A percentile compares a stretch with the other conserved stretches of the same genome.
Conservation (phyloP, 140 eudicot species). For the Ambrosia hybrid region DNA sequence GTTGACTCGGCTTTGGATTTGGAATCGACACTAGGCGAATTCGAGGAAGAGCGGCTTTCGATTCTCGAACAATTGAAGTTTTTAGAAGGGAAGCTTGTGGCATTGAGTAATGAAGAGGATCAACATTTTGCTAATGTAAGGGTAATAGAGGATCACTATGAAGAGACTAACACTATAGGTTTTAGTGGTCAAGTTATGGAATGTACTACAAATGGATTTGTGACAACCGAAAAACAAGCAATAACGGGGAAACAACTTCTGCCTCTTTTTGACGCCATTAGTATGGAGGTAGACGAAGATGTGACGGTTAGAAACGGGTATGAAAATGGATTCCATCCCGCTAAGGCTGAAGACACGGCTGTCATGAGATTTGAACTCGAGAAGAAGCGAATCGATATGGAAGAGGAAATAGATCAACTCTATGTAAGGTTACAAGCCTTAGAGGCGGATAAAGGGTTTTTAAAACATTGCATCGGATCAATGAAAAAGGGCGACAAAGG, state of each 20-base stretch:
- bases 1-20: slow-evolving; percentile 50
- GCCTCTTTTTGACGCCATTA: slow-evolving; percentile 69
- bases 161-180: slow-evolving; percentile 36
- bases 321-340: slow-evolving; percentile 38
- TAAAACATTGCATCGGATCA: slow-evolving; percentile 84
- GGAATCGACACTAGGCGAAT: slow-evolving; percentile 63
- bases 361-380: slow-evolving; percentile 58
- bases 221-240: not conserved
- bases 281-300: slow-evolving; percentile 43
- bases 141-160: slow-evolving; percentile 41
- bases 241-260: slow-evolving; percentile 56
- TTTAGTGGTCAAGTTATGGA: slow-evolving; percentile 31
- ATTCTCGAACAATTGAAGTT: slow-evolving; percentile 75
- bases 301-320: slow-evolving; percentile 36
- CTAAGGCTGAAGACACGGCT: slow-evolving; percentile 36
- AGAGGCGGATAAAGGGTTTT: slow-evolving; percentile 82
- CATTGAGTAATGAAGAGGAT: slow-evolving; percentile 63
- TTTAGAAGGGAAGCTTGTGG: slow-evolving; percentile 71
- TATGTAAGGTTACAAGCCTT: slow-evolving; percentile 80
- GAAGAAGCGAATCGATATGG: slow-evolving; percentile 63
- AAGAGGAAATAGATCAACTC: slow-evolving; percentile 85
- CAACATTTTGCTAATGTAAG: slow-evolving; percentile 48
- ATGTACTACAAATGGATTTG: slow-evolving; percentile 30
- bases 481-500: slow-evolving; percentile 90
- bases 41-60: slow-evolving; percentile 81